Conservation (phyloP, 768 basidiomycete genomes). For the Mycena sanguinolenta region DNA sequence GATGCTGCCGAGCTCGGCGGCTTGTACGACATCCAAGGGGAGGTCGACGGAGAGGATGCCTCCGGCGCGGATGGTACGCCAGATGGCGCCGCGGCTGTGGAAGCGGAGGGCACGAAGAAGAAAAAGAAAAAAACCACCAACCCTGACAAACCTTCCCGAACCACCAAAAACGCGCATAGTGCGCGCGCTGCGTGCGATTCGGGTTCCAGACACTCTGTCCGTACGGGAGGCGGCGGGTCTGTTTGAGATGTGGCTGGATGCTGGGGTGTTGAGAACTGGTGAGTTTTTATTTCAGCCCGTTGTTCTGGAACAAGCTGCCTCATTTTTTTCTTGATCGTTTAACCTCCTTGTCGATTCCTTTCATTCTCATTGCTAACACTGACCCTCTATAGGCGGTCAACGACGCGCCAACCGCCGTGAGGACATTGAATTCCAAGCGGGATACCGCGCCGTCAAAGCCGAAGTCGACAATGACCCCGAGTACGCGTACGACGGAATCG, state of each 20-base stretch:
- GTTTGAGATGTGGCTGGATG: conserved; percentile 83
- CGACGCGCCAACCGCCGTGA: conserved; percentile 28
- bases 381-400: conserved; percentile 44
- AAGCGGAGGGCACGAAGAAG: background rate
- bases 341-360: background rate
- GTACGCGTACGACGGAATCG: background rate
- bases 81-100: background rate
- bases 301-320: too few relatives aligned
- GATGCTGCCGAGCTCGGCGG: background rate
- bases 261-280: conserved; percentile 67
- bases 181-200: conserved; percentile 45
- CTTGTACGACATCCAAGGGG: background rate
- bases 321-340: too few relatives aligned
- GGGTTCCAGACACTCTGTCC: conserved; percentile 69
- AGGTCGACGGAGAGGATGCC: background rate
- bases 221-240: conserved; percentile 79
- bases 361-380: background rate
- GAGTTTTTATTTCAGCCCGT: conserved; percentile 41
- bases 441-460: conserved; percentile 5
- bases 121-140: background rate
- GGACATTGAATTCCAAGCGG: conserved; percentile 5
- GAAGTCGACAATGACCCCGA: conserved; percentile 22
- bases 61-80: background rate
- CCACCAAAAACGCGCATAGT: conserved; percentile 3
- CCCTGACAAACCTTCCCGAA: background rate